phyloP scores from a whole-genome alignment of 1,284 basidiomycete species.

The Lentinula novae-zelandiae region DNA sequence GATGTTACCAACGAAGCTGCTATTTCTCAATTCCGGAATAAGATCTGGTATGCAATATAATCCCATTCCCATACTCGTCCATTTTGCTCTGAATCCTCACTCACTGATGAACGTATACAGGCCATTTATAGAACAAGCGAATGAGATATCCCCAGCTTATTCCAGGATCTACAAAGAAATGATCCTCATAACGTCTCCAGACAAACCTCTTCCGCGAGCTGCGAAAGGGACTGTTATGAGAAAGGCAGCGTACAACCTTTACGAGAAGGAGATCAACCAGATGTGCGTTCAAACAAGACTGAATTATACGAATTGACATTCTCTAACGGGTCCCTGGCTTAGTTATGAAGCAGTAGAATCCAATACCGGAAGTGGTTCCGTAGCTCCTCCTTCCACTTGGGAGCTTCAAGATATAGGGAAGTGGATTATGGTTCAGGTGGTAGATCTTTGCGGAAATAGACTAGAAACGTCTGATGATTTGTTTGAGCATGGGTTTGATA shows the following conservation, averaged over 20 bases:
- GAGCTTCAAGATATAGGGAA: neutral
- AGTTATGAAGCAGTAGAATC: conserved; percentile 13
- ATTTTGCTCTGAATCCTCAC: neutral
- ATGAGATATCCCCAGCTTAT: conserved; percentile 26
- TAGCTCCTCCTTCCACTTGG: conserved; percentile 10
- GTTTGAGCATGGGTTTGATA: conserved; percentile 17
- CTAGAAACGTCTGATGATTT: conserved; percentile 4
- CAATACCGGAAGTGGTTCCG: neutral
- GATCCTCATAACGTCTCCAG: conserved; percentile 23
- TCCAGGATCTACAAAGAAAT: conserved; percentile 32
- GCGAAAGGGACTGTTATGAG: conserved; percentile 7
- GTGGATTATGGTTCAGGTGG: conserved; percentile 7
- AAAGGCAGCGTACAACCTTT: neutral
- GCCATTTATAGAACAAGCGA: conserved; percentile 28
- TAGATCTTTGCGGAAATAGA: conserved; percentile 20
- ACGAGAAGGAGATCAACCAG: conserved; percentile 7
- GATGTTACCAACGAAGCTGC: conserved; percentile 3
- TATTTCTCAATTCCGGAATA: conserved; percentile 7
- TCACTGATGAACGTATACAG: neutral
- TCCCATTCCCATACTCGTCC: neutral
- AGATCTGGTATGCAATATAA: neutral
- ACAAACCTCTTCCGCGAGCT: conserved; percentile 19
- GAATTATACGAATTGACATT: no score
- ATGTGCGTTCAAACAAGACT: neutral
- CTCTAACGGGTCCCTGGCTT: neutral